A percentile compares a stretch with the other conserved stretches of the same genome.
Evolutionary conservation across 495 filamentous ascomycete genomes (phyloP).

Genomic region (Podospora australis): DNA sequence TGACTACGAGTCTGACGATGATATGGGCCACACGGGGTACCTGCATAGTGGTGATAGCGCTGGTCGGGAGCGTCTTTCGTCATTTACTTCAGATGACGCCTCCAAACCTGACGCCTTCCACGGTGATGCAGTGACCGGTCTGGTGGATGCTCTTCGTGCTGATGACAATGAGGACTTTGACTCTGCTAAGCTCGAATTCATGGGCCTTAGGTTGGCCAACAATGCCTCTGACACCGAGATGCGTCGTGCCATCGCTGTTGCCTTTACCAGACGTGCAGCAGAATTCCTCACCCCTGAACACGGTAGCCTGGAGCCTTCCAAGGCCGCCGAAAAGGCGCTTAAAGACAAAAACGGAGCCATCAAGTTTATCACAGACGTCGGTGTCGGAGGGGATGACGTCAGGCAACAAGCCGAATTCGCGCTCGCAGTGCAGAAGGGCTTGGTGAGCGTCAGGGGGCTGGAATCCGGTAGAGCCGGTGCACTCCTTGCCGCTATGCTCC

Average conservation of each 20-base stretch:
- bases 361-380: constrained; percentile 48
- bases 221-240: constrained; percentile 86
- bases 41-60: constrained; percentile 11
- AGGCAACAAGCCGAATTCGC: constrained; percentile 75
- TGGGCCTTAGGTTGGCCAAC: constrained; percentile 75
- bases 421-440: constrained; percentile 72
- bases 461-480: constrained; percentile 45
- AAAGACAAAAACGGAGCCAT: constrained; percentile 38
- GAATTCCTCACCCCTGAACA: constrained; percentile 59
- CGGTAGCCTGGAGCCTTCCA: constrained; percentile 46
- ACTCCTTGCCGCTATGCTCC: constrained; percentile 66
- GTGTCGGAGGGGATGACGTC: constrained; percentile 39
- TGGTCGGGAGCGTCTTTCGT: constrained; percentile 44
- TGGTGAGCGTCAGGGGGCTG: constrained; percentile 50
- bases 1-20: constrained; percentile 35
- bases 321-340: constrained; percentile 58
- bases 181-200: constrained; percentile 83
- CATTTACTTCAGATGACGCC: constrained; percentile 46
- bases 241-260: constrained; percentile 74
- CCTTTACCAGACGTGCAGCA: constrained; percentile 74
- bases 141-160: constrained; percentile 67
- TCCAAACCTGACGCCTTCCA: constrained; percentile 64
- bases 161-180: constrained; percentile 63
- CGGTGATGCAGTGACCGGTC: constrained; percentile 73
- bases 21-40: constrained; percentile 19